A percentile compares a stretch with the other conserved stretches of the same genome.
Evolutionary conservation across 306 rosid genomes (phyloP).

Genomic region (Corylus avellana): DNA sequence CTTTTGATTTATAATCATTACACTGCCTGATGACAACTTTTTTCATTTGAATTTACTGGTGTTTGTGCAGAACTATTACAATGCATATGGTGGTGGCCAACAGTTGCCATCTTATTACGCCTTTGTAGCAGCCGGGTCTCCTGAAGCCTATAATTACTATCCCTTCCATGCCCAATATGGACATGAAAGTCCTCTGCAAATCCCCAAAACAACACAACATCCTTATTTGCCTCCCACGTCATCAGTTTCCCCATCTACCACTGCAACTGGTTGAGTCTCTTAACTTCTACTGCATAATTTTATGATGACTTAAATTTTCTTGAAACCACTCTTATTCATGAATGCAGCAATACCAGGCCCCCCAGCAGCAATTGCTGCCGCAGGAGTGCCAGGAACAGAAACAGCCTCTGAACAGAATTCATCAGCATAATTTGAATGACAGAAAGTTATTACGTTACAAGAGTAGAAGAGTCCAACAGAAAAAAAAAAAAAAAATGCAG

Average conservation of each 20-base stretch:
- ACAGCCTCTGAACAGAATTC: slow-evolving; percentile 38
- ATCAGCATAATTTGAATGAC: slow-evolving; percentile 33
- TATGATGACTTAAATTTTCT: background rate
- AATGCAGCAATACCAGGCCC: slow-evolving; percentile 30
- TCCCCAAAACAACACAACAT: slow-evolving; percentile 38
- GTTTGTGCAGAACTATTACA: slow-evolving; percentile 45
- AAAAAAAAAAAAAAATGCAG: background rate
- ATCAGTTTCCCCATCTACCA: slow-evolving; percentile 28
- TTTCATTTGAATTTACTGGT: background rate
- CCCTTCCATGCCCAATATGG: slow-evolving; percentile 1
- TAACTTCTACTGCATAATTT: slow-evolving; percentile 1
- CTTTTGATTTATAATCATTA: background rate
- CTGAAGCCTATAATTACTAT: slow-evolving; percentile 22
- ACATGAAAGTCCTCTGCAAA: background rate
- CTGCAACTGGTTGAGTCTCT: slow-evolving; percentile 36
- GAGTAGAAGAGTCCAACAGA: slow-evolving; percentile 18
- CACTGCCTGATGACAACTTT: background rate
- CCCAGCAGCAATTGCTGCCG: slow-evolving; percentile 30
- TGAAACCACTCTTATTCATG: background rate
- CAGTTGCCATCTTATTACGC: slow-evolving; percentile 33
- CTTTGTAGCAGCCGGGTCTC: slow-evolving; percentile 27
- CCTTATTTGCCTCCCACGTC: slow-evolving; percentile 32
- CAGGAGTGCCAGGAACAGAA: slow-evolving; percentile 30
- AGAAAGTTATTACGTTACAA: slow-evolving; percentile 1
- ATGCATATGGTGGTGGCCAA: slow-evolving; percentile 56